A percentile compares a stretch with the other conserved stretches of the same genome.
Evolutionary conservation across 768 basidiomycete genomes (phyloP).

Genomic region (Kwoniella newhampshirensis): DNA sequence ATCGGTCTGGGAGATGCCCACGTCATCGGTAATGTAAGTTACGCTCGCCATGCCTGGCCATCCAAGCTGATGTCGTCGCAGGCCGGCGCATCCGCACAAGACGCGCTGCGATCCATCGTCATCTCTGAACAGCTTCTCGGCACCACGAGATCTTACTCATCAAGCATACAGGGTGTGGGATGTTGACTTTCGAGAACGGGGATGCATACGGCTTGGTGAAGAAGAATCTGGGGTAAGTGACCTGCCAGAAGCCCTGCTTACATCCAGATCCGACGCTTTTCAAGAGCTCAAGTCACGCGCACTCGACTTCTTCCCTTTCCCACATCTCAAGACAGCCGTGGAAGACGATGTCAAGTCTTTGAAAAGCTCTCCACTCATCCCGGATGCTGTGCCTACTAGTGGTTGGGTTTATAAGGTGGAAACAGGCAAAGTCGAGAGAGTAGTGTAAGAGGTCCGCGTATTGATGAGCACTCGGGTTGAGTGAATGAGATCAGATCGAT

Average conservation of each 20-base stretch:
- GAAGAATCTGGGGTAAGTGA: conserved; percentile 9
- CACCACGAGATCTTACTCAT: conserved; percentile 68
- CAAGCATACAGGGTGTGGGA: conserved; percentile 73
- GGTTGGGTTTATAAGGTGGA: too few relatives aligned
- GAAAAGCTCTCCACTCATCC: conserved; percentile 61
- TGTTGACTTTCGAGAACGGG: conserved; percentile 62
- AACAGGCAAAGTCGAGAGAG: too few relatives aligned
- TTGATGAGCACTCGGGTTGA: too few relatives aligned
- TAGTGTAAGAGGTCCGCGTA: too few relatives aligned
- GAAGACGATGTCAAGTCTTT: conserved; percentile 61
- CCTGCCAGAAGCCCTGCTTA: background rate
- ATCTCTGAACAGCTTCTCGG: conserved; percentile 72
- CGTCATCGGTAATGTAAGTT: conserved; percentile 65
- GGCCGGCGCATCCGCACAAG: conserved; percentile 56
- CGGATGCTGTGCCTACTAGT: conserved; percentile 44
- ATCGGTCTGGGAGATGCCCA: conserved; percentile 69
- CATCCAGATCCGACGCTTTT: background rate
- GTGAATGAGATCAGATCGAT: too few relatives aligned
- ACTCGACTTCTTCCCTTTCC: conserved; percentile 23
- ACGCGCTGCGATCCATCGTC: conserved; percentile 66
- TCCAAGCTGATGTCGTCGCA: background rate
- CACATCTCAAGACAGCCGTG: conserved; percentile 38
- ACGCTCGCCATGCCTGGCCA: conserved; percentile 26
- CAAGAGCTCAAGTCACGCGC: background rate
- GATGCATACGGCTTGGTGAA: conserved; percentile 32